Evolutionary conservation across 768 basidiomycete genomes (phyloP).

Genomic region (Pleurotus salmoneostramineus): DNA sequence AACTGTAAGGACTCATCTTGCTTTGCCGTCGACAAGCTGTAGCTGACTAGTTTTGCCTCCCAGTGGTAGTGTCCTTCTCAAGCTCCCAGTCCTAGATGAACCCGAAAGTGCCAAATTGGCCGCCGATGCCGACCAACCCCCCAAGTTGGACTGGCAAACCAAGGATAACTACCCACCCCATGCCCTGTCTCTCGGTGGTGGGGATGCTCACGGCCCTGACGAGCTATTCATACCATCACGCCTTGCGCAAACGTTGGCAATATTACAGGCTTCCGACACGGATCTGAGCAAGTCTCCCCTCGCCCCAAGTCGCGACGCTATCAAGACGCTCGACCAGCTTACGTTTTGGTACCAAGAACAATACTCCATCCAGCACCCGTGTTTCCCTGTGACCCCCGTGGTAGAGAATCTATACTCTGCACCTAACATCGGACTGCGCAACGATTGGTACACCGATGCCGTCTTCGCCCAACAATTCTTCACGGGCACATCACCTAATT

Average conservation of each 20-base stretch:
- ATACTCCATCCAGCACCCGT: not conserved
- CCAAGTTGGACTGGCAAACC: no score
- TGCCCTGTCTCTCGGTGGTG: no score
- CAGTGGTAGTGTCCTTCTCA: no score
- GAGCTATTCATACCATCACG: not conserved
- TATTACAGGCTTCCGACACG: not conserved
- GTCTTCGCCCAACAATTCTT: constrained; percentile 25
- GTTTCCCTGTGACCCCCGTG: not conserved
- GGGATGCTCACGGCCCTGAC: no score
- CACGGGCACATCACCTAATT: constrained; percentile 23
- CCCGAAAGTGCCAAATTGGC: no score
- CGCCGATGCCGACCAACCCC: no score
- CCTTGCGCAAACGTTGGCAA: constrained; percentile 9
- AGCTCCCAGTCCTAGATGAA: no score
- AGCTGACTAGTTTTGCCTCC: no score
- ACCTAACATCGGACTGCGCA: constrained; percentile 22
- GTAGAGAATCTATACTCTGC: constrained; percentile 15
- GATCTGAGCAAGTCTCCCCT: not conserved
- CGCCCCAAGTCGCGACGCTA: no score
- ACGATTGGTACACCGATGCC: constrained; percentile 26
- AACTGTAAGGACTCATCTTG: no score
- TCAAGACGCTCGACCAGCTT: constrained; percentile 14
- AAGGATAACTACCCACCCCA: no score
- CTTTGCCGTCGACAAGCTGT: no score
- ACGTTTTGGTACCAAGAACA: constrained; percentile 10